These are phyloP conservation scores for Marasmius oreades DNA, from an alignment of 1,284 basidiomycete genomes.

Conservation along the genomic window DNA sequence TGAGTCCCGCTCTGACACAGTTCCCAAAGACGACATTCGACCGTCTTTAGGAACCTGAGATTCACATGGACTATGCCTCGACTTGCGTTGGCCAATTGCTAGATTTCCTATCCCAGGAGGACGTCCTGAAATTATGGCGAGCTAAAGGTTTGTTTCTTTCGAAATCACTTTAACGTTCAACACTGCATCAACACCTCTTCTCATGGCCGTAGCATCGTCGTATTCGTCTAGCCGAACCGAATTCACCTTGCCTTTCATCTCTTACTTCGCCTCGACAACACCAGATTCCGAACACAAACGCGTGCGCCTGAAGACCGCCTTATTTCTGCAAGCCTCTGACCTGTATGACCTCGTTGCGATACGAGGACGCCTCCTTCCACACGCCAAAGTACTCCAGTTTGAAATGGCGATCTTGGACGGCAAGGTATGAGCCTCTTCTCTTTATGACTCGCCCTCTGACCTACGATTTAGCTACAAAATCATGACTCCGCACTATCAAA, in stretches of 20 bases:
- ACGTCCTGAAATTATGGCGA: slow-evolving; percentile 61
- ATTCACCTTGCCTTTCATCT: slow-evolving; percentile 43
- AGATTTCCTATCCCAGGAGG: slow-evolving; percentile 43
- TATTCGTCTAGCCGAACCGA: slow-evolving; percentile 39
- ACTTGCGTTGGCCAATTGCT: slow-evolving; percentile 55
- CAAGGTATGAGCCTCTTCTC: slow-evolving; percentile 48
- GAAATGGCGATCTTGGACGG: slow-evolving; percentile 82
- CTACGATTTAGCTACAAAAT: slow-evolving; percentile 49
- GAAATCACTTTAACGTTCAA: background rate
- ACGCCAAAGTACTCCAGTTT: slow-evolving; percentile 54
- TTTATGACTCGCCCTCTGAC: background rate
- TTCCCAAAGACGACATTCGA: background rate
- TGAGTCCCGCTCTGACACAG: slow-evolving; percentile 24
- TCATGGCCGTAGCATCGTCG: slow-evolving; percentile 39
- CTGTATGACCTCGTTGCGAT: slow-evolving; percentile 59
- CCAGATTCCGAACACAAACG: slow-evolving; percentile 75
- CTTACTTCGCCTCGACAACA: slow-evolving; percentile 64
- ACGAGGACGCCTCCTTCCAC: slow-evolving; percentile 42
- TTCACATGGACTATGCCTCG: slow-evolving; percentile 59
- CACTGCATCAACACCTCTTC: background rate
- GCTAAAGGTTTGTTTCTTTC: slow-evolving; percentile 54
- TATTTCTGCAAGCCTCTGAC: slow-evolving; percentile 76
- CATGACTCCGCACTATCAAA: slow-evolving; percentile 64
- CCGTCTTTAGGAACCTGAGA: slow-evolving; percentile 42
- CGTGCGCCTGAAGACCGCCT: slow-evolving; percentile 66